Conservation (phyloP, 106 monocot species). For the Phalaenopsis aphrodite region DNA sequence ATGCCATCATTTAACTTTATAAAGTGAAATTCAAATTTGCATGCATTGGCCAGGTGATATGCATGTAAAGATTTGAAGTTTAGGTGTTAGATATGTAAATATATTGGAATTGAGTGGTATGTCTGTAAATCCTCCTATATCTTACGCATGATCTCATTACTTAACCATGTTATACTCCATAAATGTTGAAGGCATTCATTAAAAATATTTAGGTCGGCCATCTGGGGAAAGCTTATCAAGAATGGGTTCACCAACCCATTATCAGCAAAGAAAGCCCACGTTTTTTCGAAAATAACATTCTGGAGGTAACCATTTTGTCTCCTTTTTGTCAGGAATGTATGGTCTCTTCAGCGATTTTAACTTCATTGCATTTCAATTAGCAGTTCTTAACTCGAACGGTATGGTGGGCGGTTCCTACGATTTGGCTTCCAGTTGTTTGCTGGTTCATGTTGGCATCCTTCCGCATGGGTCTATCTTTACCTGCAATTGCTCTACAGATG, state of each 20-base stretch:
- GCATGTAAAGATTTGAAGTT: no score
- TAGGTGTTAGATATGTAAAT: no score
- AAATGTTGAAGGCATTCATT: background rate
- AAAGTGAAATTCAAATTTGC: no score
- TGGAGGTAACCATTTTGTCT: constrained; percentile 42
- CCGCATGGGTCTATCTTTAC: constrained; percentile 38
- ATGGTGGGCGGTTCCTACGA: constrained; percentile 77
- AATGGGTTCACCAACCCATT: constrained; percentile 85
- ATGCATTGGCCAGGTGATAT: no score
- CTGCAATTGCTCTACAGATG: constrained; percentile 34
- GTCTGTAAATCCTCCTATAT: background rate
- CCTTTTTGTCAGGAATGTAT: background rate
- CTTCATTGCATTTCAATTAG: constrained; percentile 7
- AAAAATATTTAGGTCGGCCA: constrained; percentile 51
- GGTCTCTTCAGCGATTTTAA: background rate
- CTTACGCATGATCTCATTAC: background rate
- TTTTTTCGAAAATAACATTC: constrained; percentile 51
- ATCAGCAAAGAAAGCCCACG: constrained; percentile 79
- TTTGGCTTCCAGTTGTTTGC: constrained; percentile 80
- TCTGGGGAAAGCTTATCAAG: constrained; percentile 68
- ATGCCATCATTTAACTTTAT: no score
- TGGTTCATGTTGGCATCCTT: constrained; percentile 33
- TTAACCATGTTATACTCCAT: background rate
- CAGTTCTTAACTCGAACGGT: constrained; percentile 68
- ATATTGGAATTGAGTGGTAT: no score